Base-by-base conservation (phyloP, 345 rosid genomes). In the Rhizophora apiculata region DNA sequence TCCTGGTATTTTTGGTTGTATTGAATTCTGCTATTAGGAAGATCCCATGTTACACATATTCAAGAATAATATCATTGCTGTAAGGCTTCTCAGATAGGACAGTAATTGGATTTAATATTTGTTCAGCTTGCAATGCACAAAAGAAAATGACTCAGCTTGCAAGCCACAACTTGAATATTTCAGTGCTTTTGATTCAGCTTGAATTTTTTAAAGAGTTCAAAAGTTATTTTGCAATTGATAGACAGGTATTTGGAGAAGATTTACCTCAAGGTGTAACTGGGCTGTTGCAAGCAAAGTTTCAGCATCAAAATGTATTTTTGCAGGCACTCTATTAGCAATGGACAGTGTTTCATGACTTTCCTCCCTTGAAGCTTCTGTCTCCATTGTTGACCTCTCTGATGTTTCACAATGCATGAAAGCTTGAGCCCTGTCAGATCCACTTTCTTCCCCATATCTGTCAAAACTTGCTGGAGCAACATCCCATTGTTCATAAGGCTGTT, bases 201-300 rank as follows among this genome's bases (percentile, higher is more conserved):
- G 15, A 32, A 20, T 22, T 64, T 39, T 32, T 22, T 31, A 2
- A 65, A 27, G 34, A 52, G 60, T 29, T 67, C 21, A 48, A 49
- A 70, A 22, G 36, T 57, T 58, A 31, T 52, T 37, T 62, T 57
- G 34, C 48, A 67, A 70, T 30, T 72, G 67, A 68, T 48, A 8
- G 48, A 48, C 52, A 56, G 27, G 46, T 64, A 51, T 18, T 22
- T 51, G 43, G 62, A 63, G 53, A 71, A 67, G 65, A 62, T 57
- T 79, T 74, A 88, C 93, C 93, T 88, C 75, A 51, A 69, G 20
- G 34, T 46, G 64, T 39, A 46, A 68, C 71, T 67, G 69, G 43
- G 78, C 32, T 59, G 77, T 59, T 24, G 36, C 68, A 55, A 64
- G 67, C 69, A 68, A 65, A 51, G 76, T 72, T 46, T 78, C 74